A percentile compares a stretch with the other conserved stretches of the same genome.
Evolutionary conservation across 495 filamentous ascomycete species (phyloP).

Genomic region (Haplographium delicatum): DNA sequence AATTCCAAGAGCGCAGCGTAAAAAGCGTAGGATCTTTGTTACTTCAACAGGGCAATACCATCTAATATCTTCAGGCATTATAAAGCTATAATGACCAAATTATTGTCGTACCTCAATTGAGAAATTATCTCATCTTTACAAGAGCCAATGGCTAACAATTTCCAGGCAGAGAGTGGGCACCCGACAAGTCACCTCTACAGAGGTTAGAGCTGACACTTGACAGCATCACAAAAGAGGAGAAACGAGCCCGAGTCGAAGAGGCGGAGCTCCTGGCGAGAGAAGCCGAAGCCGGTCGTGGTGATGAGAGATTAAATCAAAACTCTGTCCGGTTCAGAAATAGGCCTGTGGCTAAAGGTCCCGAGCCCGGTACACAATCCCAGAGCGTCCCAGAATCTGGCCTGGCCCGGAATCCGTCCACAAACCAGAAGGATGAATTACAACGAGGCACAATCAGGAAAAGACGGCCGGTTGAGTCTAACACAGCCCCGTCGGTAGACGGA

Average conservation of each 20-base stretch:
- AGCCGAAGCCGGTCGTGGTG: constrained; percentile 37
- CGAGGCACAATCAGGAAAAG: constrained; percentile 17
- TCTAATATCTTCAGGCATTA: too few species aligned
- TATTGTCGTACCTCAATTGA: too few species aligned
- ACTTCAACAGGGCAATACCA: too few species aligned
- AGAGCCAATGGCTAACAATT: too few species aligned
- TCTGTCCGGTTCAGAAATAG: constrained; percentile 27
- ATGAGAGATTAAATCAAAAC: constrained; percentile 21
- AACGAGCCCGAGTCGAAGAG: constrained; percentile 72
- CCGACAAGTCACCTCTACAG: constrained; percentile 83
- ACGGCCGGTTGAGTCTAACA: constrained; percentile 5
- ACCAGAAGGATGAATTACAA: constrained; percentile 22
- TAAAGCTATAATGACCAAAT: too few species aligned
- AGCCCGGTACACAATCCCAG: constrained; percentile 3
- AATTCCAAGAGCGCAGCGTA: too few species aligned
- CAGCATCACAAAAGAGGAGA: constrained; percentile 90
- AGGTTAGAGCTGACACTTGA: constrained; percentile 82
- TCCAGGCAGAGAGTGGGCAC: constrained; percentile 51
- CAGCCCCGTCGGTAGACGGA: not conserved
- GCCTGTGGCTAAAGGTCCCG: constrained; percentile 23
- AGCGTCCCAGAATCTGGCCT: constrained; percentile 15
- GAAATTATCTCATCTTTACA: too few species aligned
- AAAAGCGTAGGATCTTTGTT: too few species aligned
- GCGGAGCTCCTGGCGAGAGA: constrained; percentile 59
- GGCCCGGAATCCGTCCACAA: constrained; percentile 14